A percentile compares a stretch with the other conserved stretches of the same genome.
phyloP scores from a whole-genome alignment of 352 stramenopile genomes.

The Pythium insidiosum region DNA sequence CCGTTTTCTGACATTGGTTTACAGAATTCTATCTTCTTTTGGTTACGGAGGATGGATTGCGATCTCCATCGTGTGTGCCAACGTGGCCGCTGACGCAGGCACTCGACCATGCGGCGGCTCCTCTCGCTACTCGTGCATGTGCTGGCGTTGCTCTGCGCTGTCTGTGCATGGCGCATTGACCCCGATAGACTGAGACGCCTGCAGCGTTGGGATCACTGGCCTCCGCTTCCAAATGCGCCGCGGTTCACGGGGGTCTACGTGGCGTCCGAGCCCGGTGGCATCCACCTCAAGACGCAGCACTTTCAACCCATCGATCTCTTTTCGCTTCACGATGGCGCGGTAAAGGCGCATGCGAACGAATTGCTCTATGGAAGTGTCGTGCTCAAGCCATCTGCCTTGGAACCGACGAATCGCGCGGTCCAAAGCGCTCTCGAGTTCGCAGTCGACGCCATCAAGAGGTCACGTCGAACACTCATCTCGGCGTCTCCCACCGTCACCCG shows the following conservation, averaged over 20 bases:
- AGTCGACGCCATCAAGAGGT: slow-evolving; percentile 25
- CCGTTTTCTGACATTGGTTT: no score
- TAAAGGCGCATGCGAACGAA: slow-evolving; percentile 12
- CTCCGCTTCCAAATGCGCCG: slow-evolving; percentile 25
- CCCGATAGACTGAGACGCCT: slow-evolving; percentile 1
- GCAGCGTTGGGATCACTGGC: slow-evolving; percentile 61
- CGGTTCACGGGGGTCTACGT: slow-evolving; percentile 58
- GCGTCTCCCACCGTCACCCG: slow-evolving; percentile 19
- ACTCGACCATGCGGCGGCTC: not conserved
- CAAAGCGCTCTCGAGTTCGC: slow-evolving; percentile 35
- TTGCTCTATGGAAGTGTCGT: slow-evolving; percentile 63
- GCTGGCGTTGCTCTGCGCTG: not conserved
- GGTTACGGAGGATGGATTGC: no score
- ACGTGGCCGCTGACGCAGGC: no score
- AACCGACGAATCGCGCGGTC: slow-evolving; percentile 26
- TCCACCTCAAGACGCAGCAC: slow-evolving; percentile 30
- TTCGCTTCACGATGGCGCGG: slow-evolving; percentile 16
- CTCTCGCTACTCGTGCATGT: not conserved
- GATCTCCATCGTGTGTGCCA: no score
- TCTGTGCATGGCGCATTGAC: not conserved
- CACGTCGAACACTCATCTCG: slow-evolving; percentile 31
- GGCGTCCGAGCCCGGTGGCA: slow-evolving; percentile 33
- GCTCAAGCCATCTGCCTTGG: slow-evolving; percentile 21
- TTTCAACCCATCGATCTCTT: slow-evolving; percentile 65
- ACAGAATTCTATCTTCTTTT: no score